phyloP scores from a whole-genome alignment of 2,329 filamentous ascomycete genomes.

The Sarocladiaceae sp. region DNA sequence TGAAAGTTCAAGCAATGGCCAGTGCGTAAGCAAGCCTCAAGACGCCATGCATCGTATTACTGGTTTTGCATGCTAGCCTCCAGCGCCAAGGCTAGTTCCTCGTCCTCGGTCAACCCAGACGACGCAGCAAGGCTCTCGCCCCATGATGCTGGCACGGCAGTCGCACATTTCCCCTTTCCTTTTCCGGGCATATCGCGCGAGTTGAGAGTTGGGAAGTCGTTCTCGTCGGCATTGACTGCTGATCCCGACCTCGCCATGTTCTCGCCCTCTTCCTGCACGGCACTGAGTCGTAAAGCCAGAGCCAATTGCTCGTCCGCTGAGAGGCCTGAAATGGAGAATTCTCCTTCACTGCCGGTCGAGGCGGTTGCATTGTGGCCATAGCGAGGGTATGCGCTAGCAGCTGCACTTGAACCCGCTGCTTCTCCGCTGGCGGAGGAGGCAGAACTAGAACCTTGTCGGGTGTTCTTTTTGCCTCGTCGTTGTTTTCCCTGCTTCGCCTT shows the following conservation, averaged over 20 bases:
- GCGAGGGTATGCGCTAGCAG: background rate
- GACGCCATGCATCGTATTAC: background rate
- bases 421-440: conserved; percentile 19
- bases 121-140: background rate
- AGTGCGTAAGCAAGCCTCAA: background rate
- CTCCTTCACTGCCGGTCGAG: background rate
- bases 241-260: background rate
- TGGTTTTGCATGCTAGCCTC: conserved; percentile 3
- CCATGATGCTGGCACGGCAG: background rate
- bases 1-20: background rate
- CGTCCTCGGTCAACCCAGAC: background rate
- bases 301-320: conserved; percentile 6
- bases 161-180: conserved; percentile 18
- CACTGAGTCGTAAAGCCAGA: background rate
- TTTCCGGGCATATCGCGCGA: conserved; percentile 10
- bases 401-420: conserved; percentile 1
- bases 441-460: conserved; percentile 26
- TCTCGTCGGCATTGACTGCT: conserved; percentile 12
- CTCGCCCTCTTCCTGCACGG: conserved; percentile 4
- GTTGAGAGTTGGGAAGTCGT: background rate
- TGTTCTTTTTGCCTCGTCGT: conserved; percentile 29
- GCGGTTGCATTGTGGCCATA: background rate
- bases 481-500: conserved; percentile 31
- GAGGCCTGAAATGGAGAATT: conserved; percentile 8
- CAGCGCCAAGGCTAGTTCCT: background rate